Evolutionary conservation across 768 basidiomycete genomes (phyloP), one percentile per base, ranked within the genome.

Genomic region (Antrodiella citrinella): DNA sequence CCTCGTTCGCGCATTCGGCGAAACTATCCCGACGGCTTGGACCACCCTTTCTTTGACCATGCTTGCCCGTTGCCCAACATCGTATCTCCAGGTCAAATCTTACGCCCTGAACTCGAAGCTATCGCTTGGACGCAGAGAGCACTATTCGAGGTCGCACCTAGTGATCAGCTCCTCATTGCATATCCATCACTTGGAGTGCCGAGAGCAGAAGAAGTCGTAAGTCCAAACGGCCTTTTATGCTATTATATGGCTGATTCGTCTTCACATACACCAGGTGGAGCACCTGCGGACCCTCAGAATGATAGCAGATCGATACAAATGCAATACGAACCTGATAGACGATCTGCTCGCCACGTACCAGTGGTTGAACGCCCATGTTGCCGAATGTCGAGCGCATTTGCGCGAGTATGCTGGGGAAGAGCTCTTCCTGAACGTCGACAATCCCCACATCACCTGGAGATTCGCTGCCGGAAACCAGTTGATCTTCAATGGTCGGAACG

Each of bases 91-190:
- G 55, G 41, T 4, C 51, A 75, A 44, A 52, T 75, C 1, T 64
- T 77, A 9, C 66, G 65, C 26, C 44, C 59, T 15, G 62, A 71
- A 26, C 68, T 63, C 45, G 68, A 72, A 54, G 49, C 68, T 0
- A 62, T 79, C 10, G 70, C 70, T 4, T 79, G 77, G 77, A 74
- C 73, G 3, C 76, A 79, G 48, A 60, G 74, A n/a, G 74, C 65
- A 2, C 48, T 61, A 13, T 68, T 70, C 25, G 35, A 50, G 2
- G 44, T 49, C 3, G 55, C 61, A 19, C 72, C 72, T 4, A 46
- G 59, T 18, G 60, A 58, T 30, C 56, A 64, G 26, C 45, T 76
- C 5, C 49, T 67, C 10, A 50, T 66, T 3, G 69, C 65, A 2
- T 62, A 74, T 59, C 60, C 65, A 5, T 51, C 44, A 3, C 59